Percentiles rank a stretch among this genome's conserved stretches.
phyloP scores from a whole-genome alignment of 192 early-diverging fungal genomes.

The Entophlyctis helioformis region DNA sequence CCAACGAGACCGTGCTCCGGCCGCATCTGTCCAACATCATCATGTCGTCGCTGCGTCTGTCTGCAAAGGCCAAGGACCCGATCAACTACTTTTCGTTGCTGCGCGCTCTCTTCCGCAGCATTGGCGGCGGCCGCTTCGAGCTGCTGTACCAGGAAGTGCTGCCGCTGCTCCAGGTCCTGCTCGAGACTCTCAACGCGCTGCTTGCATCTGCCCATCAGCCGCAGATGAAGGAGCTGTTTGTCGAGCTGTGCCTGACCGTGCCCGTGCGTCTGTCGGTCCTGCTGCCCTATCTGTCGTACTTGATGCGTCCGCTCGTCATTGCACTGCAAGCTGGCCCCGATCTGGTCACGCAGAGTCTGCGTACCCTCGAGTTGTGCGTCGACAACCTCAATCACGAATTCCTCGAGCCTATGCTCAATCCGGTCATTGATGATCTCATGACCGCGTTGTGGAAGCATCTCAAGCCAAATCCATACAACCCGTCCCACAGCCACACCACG shows the following conservation, averaged over 20 bases:
- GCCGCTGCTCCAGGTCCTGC: slow-evolving; percentile 79
- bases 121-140: slow-evolving; percentile 95
- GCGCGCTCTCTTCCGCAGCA: slow-evolving; percentile 84
- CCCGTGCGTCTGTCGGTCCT: slow-evolving; percentile 90
- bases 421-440: slow-evolving; percentile 92
- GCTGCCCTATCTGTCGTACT: slow-evolving; percentile 78
- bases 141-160: slow-evolving; percentile 90
- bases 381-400: slow-evolving; percentile 97
- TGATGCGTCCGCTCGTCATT: slow-evolving; percentile 94
- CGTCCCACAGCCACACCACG: slow-evolving; percentile 68
- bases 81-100: slow-evolving; percentile 88
- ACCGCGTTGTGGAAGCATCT: slow-evolving; percentile 85
- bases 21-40: slow-evolving; percentile 90
- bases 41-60: slow-evolving; percentile 71
- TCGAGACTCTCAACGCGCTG: slow-evolving; percentile 80
- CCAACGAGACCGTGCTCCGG: slow-evolving; percentile 82
- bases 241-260: slow-evolving; percentile 92
- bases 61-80: slow-evolving; percentile 72
- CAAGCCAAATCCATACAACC: slow-evolving; percentile 74
- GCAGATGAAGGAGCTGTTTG: slow-evolving; percentile 89
- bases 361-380: slow-evolving; percentile 94
- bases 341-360: slow-evolving; percentile 86
- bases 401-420: slow-evolving; percentile 88
- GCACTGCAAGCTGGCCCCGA: slow-evolving; percentile 86
- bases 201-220: slow-evolving; percentile 69